Base-by-base conservation (phyloP, 345 rosid genomes). In the Raphanus sativus region DNA sequence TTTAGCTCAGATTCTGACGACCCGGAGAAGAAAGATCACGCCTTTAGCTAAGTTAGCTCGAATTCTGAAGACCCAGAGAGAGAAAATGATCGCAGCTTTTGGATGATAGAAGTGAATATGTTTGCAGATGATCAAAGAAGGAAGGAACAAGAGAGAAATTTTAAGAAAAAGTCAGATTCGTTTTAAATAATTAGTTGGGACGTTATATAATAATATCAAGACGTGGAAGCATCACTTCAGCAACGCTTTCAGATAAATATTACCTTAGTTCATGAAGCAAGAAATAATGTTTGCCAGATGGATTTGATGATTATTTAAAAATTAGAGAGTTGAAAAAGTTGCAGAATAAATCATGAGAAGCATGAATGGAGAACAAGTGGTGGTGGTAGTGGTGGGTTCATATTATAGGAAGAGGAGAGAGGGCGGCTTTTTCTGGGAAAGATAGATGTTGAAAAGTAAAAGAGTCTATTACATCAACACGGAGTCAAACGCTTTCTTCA, bases 221-320 rank as follows among this genome's bases (percentile, higher is more conserved):
- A 75, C 82, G 79, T 80, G 82, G 79, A 80, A 80, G 82, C 75
- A 80, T 80, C 82, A 75, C 65, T 54, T 69, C 63, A 64, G 78
- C 72, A 56, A 66, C 72, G 32, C 58, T 54, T 63, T 74, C 40
- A 69, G 79, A 63, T 68, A 69, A 79, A 34, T 34, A 40, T 40
- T 13, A 62, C 78, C 63, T 63, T 69, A 74, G 13, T 62, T 69
- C 52, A 62, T 63, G 25, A 69, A 40, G 67, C 52, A 15, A 62
- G 1, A 21, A 48, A 10, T 62, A 74, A 68, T 74, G 75, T 62
- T 69, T 5, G 82, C 75, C 79, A 75, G 75, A 70, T 69, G 76
- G 65, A 34, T 9, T 62, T 63, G 69, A n/a, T 69, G 26, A 55
- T 63, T 68, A 11, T 42, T 66, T 29, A n/a, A 36, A 61, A 16